A percentile compares a stretch with the other conserved stretches of the same genome.
phyloP scores from a whole-genome alignment of 306 rosid species.

The Vachellia pachyceras region DNA sequence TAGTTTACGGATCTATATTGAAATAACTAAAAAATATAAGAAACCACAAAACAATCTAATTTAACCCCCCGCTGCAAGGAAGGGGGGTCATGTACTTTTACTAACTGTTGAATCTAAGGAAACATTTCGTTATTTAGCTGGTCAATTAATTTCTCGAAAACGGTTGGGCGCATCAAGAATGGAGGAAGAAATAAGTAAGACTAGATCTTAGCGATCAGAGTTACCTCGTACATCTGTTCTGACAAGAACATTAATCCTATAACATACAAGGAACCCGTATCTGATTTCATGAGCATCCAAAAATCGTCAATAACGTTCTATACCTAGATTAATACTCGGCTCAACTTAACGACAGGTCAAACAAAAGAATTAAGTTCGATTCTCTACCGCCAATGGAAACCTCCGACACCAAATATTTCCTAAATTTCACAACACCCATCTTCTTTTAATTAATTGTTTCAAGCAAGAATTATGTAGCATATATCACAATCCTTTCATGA shows the following conservation, averaged over 20 bases:
- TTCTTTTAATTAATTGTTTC: neutral
- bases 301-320: neutral
- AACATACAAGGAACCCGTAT: neutral
- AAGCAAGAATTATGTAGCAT: constrained; percentile 9
- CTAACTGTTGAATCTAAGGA: constrained; percentile 4
- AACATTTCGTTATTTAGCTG: neutral
- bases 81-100: neutral
- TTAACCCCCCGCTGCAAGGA: neutral
- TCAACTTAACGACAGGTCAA: constrained; percentile 4
- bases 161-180: neutral
- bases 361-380: constrained; percentile 13
- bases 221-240: neutral
- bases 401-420: constrained; percentile 18
- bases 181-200: neutral
- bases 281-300: constrained; percentile 9
- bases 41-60: neutral
- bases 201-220: neutral
- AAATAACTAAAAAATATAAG: neutral
- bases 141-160: constrained; percentile 28
- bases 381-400: constrained; percentile 29
- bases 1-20: neutral
- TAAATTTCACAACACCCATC: constrained; percentile 6
- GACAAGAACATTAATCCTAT: constrained; percentile 1
- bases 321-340: neutral
- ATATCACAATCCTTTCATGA: constrained; percentile 8